Evolutionary conservation across 495 filamentous ascomycete species (phyloP).

Genomic region (Amorphotheca resinae): DNA sequence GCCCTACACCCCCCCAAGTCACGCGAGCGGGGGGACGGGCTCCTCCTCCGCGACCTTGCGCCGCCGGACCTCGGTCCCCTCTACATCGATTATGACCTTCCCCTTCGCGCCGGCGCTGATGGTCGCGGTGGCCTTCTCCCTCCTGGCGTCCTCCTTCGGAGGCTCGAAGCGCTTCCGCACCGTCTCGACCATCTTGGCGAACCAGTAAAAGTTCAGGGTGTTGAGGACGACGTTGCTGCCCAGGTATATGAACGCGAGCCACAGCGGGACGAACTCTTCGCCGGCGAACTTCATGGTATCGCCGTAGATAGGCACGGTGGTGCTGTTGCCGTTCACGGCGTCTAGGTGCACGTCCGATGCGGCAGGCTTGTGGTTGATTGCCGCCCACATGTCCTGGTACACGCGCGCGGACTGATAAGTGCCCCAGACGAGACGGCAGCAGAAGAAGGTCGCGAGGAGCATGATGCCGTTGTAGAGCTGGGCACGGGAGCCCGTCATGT

Average conservation of each 20-base stretch:
- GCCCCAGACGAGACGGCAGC: slow-evolving; percentile 83
- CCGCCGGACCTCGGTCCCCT: slow-evolving; percentile 22
- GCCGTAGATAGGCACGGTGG: slow-evolving; percentile 20
- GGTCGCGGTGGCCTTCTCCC: slow-evolving; percentile 19
- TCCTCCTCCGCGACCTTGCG: slow-evolving; percentile 11
- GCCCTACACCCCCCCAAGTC: too few species aligned
- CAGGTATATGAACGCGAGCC: slow-evolving; percentile 70
- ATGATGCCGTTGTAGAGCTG: slow-evolving; percentile 83
- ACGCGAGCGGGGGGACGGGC: too few species aligned
- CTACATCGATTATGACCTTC: slow-evolving; percentile 15
- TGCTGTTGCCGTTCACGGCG: slow-evolving; percentile 21
- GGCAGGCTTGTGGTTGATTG: slow-evolving; percentile 33
- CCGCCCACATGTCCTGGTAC: slow-evolving; percentile 67
- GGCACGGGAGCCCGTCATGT: slow-evolving; percentile 68
- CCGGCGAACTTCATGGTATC: slow-evolving; percentile 31
- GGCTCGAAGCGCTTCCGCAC: slow-evolving; percentile 80
- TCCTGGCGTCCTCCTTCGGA: slow-evolving; percentile 26
- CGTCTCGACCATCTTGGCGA: slow-evolving; percentile 90
- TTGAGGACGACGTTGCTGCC: slow-evolving; percentile 70
- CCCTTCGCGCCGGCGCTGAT: slow-evolving; percentile 21
- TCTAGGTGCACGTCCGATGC: slow-evolving; percentile 21
- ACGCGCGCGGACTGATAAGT: slow-evolving; percentile 67
- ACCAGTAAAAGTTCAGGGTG: slow-evolving; percentile 89
- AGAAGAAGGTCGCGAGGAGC: slow-evolving; percentile 66
- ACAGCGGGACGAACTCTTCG: slow-evolving; percentile 50